A percentile compares a stretch with the other conserved stretches of the same genome.
phyloP scores from a whole-genome alignment of 192 early-diverging fungal genomes.

The Phycomyces blakesleeanus region DNA sequence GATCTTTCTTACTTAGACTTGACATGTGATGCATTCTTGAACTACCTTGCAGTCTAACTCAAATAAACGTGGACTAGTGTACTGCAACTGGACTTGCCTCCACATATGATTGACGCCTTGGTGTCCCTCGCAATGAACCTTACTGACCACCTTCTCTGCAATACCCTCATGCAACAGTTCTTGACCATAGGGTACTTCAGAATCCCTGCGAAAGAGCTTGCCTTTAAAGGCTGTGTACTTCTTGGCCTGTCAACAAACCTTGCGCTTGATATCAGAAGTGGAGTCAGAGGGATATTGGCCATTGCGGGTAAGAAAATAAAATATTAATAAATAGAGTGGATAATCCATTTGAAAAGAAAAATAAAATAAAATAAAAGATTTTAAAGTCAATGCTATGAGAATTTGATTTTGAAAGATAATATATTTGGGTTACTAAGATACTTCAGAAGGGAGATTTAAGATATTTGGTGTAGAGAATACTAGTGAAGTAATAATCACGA shows the following conservation, averaged over 20 bases:
- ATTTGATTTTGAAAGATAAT: not conserved
- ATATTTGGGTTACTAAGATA: no score
- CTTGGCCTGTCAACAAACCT: not conserved
- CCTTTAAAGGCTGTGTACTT: not conserved
- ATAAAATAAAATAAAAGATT: not conserved
- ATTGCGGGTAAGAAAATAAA: no score
- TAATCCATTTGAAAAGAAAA: not conserved
- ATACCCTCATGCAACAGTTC: slow-evolving; percentile 9
- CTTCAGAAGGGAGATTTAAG: no score
- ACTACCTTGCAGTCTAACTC: not conserved
- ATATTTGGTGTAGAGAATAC: no score
- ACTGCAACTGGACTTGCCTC: not conserved
- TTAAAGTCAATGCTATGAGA: no score
- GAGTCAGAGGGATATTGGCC: no score
- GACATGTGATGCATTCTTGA: not conserved
- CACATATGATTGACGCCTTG: slow-evolving; percentile 1
- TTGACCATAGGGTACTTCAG: no score
- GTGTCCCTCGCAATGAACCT: slow-evolving; percentile 1
- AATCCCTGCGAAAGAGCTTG: no score
- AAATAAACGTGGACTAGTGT: not conserved
- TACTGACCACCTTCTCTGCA: not conserved
- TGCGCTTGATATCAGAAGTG: no score
- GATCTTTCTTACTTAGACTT: not conserved
- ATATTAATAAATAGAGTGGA: no score
- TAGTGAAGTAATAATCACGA: no score